These are phyloP conservation scores for Beta macrorhiza DNA, from an alignment of 179 eudicot genomes.

Conservation along the genomic window DNA sequence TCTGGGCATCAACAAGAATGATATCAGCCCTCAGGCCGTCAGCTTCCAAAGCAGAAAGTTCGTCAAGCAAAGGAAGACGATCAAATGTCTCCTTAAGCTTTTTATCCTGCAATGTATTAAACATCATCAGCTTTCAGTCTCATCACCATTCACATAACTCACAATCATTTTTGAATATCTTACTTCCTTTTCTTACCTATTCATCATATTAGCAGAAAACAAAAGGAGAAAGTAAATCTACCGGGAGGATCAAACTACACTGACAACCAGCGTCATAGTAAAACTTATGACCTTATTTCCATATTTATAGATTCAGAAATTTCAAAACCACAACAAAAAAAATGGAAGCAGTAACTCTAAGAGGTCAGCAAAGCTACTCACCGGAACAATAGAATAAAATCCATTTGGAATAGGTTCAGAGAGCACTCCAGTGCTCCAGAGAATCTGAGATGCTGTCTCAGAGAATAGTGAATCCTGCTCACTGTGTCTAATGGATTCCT, in stretches of 20 bases:
- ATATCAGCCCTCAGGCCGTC: constrained; percentile 73
- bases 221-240: not conserved
- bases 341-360: not conserved
- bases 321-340: not conserved
- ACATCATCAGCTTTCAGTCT: constrained; percentile 16
- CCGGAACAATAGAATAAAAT: constrained; percentile 86
- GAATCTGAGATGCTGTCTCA: constrained; percentile 69
- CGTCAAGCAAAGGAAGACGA: constrained; percentile 75
- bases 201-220: not conserved
- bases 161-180: not conserved
- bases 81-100: constrained; percentile 71
- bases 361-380: constrained; percentile 38
- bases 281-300: not conserved
- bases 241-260: not conserved
- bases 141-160: not conserved
- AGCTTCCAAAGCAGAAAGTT: constrained; percentile 60
- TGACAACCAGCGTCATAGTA: not conserved
- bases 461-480: constrained; percentile 44
- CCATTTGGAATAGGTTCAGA: constrained; percentile 90
- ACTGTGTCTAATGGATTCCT: constrained; percentile 41
- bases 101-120: constrained; percentile 57
- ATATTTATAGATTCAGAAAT: not conserved
- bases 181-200: not conserved
- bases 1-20: constrained; percentile 74
- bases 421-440: constrained; percentile 85